Evolutionary conservation across 78 protist species (phyloP).

Genomic region (Dictyostelium capitatum): DNA sequence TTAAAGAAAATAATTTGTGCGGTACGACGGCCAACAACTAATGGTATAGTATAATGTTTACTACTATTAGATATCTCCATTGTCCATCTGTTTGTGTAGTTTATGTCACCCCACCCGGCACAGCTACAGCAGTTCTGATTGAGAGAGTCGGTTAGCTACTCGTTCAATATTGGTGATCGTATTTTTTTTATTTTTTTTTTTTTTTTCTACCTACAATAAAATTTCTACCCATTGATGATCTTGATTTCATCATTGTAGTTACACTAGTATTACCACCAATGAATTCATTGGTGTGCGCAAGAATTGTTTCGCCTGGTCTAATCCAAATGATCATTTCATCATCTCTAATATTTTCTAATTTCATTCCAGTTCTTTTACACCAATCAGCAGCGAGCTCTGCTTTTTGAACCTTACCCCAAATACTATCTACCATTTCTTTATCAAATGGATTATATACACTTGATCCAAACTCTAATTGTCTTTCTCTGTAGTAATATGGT

Average conservation of each 20-base stretch:
- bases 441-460: slow-evolving; percentile 76
- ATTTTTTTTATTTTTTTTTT: neutral
- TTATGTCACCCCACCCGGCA: slow-evolving; percentile 84
- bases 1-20: slow-evolving; percentile 88
- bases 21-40: slow-evolving; percentile 76
- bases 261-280: slow-evolving; percentile 80
- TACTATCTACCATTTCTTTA: slow-evolving; percentile 67
- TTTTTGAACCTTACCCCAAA: slow-evolving; percentile 71
- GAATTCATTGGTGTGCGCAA: slow-evolving; percentile 73
- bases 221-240: slow-evolving; percentile 83
- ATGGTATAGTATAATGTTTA: slow-evolving; percentile 68
- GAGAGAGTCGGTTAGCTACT: neutral
- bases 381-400: slow-evolving; percentile 64
- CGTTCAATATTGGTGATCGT: neutral
- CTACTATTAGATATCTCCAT: slow-evolving; percentile 87
- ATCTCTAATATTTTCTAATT: slow-evolving; percentile 55
- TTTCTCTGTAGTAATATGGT: slow-evolving; percentile 68
- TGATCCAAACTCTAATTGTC: slow-evolving; percentile 63
- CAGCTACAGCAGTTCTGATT: slow-evolving; percentile 56
- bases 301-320: slow-evolving; percentile 79
- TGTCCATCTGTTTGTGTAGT: slow-evolving; percentile 81
- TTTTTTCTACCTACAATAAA: slow-evolving; percentile 33
- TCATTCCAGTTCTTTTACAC: slow-evolving; percentile 35
- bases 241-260: slow-evolving; percentile 87
- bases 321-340: slow-evolving; percentile 82